Percentiles rank a stretch among this genome's conserved stretches.
Evolutionary conservation across 805 yeast genomes (phyloP).

Genomic region (Nematodospora valgi): DNA sequence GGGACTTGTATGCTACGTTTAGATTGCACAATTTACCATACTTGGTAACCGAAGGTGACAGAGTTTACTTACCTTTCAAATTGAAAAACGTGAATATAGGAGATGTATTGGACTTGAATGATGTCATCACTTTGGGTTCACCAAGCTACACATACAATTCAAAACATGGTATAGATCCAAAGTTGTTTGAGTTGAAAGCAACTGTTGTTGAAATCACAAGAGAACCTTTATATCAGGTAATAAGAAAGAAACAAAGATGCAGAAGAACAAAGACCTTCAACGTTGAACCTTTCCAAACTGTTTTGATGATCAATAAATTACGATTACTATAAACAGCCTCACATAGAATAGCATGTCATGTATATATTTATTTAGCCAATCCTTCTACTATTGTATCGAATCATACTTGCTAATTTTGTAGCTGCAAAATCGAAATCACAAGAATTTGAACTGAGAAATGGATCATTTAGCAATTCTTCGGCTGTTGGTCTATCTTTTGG

Average conservation of each 20-base stretch:
- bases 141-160: constrained; percentile 58
- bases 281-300: constrained; percentile 76
- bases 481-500: constrained; percentile 93
- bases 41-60: constrained; percentile 89
- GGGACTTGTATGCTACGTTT: constrained; percentile 73
- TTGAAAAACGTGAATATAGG: constrained; percentile 79
- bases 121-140: constrained; percentile 81
- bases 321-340: constrained; percentile 36
- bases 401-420: constrained; percentile 55
- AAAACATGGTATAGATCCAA: constrained; percentile 20
- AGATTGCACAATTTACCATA: constrained; percentile 81
- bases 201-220: constrained; percentile 84
- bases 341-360: constrained; percentile 4
- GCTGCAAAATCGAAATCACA: constrained; percentile 45
- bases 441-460: constrained; percentile 40
- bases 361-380: not conserved
- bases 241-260: constrained; percentile 66
- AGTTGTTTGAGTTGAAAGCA: constrained; percentile 61
- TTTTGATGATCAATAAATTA: constrained; percentile 72
- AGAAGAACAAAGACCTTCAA: constrained; percentile 72
- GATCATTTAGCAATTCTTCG: constrained; percentile 50
- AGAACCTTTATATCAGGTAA: constrained; percentile 59
- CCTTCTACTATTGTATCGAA: constrained; percentile 23
- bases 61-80: constrained; percentile 71
- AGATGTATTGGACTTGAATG: constrained; percentile 67